phyloP scores from a whole-genome alignment of 139 green algal species.

The Diplosphaera chodatii region DNA sequence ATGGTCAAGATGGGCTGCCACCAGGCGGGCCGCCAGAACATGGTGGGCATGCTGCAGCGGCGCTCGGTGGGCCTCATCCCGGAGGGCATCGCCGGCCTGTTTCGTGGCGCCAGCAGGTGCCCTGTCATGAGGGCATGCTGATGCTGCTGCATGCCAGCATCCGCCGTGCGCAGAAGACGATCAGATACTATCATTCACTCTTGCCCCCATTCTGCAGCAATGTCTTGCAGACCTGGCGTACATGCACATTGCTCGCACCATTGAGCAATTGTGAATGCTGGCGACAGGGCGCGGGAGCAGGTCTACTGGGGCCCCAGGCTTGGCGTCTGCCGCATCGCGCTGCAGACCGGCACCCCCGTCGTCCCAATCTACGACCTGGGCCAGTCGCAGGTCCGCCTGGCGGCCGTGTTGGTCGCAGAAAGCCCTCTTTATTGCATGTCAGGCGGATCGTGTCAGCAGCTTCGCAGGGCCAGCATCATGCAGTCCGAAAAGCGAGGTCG shows the following conservation, averaged over 20 bases:
- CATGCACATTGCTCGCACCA: too few relatives aligned
- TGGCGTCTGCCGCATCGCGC: slow-evolving; percentile 15
- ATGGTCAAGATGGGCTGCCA: background rate
- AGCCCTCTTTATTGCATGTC: too few relatives aligned
- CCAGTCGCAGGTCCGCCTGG: slow-evolving; percentile 1
- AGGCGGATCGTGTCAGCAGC: too few relatives aligned
- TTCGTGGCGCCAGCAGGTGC: slow-evolving; percentile 1
- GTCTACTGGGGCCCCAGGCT: slow-evolving; percentile 12
- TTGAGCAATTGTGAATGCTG: too few relatives aligned
- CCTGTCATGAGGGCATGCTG: too few relatives aligned
- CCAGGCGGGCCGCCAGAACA: slow-evolving; percentile 4
- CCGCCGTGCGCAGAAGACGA: too few relatives aligned
- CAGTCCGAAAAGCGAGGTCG: too few relatives aligned
- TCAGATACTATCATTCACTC: too few relatives aligned
- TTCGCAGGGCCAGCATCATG: too few relatives aligned
- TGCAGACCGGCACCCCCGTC: slow-evolving; percentile 14
- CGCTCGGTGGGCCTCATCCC: slow-evolving; percentile 5
- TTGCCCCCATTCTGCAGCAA: too few relatives aligned
- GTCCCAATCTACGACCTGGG: slow-evolving; percentile 17
- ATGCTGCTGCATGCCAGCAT: background rate
- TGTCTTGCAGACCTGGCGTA: too few relatives aligned
- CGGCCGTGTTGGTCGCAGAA: too few relatives aligned
- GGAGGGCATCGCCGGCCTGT: slow-evolving; percentile 25
- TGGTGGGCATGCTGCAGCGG: slow-evolving; percentile 7
- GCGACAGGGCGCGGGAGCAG: slow-evolving; percentile 5